phyloP scores from a whole-genome alignment of 2,329 filamentous ascomycete genomes.

The Aspergillus sp. region DNA sequence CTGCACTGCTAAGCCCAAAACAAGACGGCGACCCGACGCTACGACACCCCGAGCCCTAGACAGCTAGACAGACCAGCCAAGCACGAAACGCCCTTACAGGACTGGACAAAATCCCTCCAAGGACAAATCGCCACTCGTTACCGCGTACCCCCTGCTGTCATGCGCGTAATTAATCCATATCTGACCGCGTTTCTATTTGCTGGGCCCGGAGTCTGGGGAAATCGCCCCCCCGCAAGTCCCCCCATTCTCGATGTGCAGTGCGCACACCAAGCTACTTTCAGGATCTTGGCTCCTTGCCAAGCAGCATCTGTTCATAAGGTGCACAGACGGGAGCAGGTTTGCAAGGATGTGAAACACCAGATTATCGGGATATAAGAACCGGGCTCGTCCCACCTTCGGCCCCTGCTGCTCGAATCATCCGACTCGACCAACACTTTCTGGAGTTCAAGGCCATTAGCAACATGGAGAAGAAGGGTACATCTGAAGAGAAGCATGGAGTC shows the following conservation, averaged over 20 bases:
- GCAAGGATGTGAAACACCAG: constrained; percentile 2
- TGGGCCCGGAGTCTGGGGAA: neutral
- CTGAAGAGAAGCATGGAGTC: constrained; percentile 8
- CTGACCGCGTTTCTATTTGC: neutral
- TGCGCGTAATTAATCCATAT: neutral
- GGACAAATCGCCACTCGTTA: neutral
- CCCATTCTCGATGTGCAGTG: neutral
- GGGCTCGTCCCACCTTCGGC: neutral
- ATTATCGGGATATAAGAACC: constrained; percentile 6
- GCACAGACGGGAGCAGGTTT: neutral
- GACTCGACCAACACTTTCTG: neutral
- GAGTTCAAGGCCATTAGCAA: neutral
- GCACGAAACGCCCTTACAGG: neutral
- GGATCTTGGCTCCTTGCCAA: neutral
- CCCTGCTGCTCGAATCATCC: neutral
- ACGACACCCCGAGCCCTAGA: neutral
- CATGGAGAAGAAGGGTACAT: neutral
- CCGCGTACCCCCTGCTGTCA: neutral
- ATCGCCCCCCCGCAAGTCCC: neutral
- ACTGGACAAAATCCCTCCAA: constrained; percentile 5
- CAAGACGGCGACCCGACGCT: neutral
- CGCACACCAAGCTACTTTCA: neutral
- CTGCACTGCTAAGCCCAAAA: neutral
- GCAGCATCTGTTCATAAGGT: neutral
- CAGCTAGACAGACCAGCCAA: neutral